A percentile compares a stretch with the other conserved stretches of the same genome.
Conservation (phyloP, 1,284 basidiomycete genomes). For the Cerrena zonata region DNA sequence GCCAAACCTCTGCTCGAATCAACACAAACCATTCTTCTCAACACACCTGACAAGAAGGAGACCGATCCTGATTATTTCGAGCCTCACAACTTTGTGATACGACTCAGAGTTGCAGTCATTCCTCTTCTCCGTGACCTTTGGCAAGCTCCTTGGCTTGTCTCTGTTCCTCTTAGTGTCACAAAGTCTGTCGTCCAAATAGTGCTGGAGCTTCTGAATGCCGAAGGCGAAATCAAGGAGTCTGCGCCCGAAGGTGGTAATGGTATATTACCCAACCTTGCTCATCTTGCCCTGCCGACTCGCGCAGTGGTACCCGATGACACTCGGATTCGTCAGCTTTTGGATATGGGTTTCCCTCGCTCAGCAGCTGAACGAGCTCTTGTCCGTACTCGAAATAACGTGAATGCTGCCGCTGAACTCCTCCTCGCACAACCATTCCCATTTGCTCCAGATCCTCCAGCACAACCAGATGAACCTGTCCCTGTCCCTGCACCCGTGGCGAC, state of each 20-base stretch:
- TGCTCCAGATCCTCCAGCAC: constrained; percentile 47
- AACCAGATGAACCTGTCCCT: constrained; percentile 34
- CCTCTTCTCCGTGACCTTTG: constrained; percentile 72
- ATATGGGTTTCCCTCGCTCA: constrained; percentile 93
- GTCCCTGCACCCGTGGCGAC: constrained; percentile 16
- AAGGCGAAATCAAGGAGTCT: constrained; percentile 60
- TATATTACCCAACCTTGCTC: constrained; percentile 9
- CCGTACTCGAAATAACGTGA: constrained; percentile 85
- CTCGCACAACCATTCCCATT: constrained; percentile 79
- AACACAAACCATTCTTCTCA: constrained; percentile 70
- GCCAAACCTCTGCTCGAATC: constrained; percentile 82
- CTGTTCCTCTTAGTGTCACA: constrained; percentile 68
- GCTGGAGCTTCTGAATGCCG: constrained; percentile 76
- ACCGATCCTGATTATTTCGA: constrained; percentile 77
- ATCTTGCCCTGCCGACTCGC: constrained; percentile 32
- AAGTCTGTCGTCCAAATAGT: constrained; percentile 73
- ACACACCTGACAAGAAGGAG: constrained; percentile 73
- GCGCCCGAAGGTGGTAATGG: constrained; percentile 10
- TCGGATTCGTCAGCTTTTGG: constrained; percentile 76
- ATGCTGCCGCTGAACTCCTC: constrained; percentile 84
- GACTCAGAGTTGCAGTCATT: constrained; percentile 67
- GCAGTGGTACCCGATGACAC: constrained; percentile 64
- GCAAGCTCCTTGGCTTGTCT: constrained; percentile 79
- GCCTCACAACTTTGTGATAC: constrained; percentile 80
- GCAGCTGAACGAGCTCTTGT: constrained; percentile 80